Conservation (phyloP, 73 alveolate genomes). For the Paramecium sonneborni region DNA sequence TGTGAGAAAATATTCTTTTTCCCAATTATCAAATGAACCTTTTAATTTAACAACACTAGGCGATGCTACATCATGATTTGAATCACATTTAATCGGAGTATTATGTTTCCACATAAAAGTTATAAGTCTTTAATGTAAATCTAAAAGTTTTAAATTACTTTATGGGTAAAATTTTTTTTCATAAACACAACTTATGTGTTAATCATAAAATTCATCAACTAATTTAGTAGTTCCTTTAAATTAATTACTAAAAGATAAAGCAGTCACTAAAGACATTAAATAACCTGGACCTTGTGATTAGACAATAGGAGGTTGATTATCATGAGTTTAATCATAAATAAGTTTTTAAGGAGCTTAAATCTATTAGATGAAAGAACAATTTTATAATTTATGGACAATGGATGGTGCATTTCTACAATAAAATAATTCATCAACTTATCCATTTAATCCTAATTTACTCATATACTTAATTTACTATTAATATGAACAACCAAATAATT, state of each 20-base stretch:
- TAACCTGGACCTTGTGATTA: slow-evolving; percentile 72
- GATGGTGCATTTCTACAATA: slow-evolving; percentile 24
- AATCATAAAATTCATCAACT: slow-evolving; percentile 87
- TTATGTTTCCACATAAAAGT: neutral
- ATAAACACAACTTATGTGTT: slow-evolving; percentile 86
- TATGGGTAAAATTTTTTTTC: slow-evolving; percentile 83
- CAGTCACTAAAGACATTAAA: neutral
- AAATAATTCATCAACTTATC: slow-evolving; percentile 86
- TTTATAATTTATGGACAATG: neutral
- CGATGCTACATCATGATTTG: neutral
- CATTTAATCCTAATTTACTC: slow-evolving; percentile 85
- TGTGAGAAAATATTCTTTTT: neutral
- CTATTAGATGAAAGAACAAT: neutral
- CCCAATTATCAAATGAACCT: slow-evolving; percentile 57
- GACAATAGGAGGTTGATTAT: slow-evolving; percentile 87
- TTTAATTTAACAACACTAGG: neutral
- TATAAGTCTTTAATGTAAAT: neutral
- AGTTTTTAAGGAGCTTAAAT: slow-evolving; percentile 20
- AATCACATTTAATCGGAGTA: neutral
- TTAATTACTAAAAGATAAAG: slow-evolving; percentile 11
- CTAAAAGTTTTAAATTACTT: neutral
- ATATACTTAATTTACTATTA: slow-evolving; percentile 86
- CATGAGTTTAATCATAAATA: slow-evolving; percentile 95
- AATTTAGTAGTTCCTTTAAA: slow-evolving; percentile 89
- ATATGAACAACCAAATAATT: slow-evolving; percentile 82